Evolutionary conservation across 1,284 basidiomycete genomes (phyloP), one percentile per base, ranked within the genome.

Genomic region (Puccinia coronata): DNA sequence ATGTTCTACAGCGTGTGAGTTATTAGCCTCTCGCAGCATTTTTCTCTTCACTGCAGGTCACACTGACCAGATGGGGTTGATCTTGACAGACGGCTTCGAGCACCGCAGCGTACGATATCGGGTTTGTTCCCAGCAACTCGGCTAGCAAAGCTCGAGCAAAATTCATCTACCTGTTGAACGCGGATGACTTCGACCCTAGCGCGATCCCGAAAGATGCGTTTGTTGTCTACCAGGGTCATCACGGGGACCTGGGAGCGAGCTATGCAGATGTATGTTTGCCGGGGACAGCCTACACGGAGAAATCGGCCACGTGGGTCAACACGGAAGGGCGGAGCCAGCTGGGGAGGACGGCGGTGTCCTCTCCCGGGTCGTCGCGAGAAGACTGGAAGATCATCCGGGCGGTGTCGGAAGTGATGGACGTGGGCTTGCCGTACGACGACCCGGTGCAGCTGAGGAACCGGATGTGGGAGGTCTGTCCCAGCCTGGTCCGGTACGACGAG

Each of bases 311-410:
- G 1, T 99, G 95, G 93, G 91, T 99, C 82, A 99, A 99, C 89
- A 96, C 96, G 0, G 97, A 99, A 87, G 97, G 97, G 73, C 91
- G 97, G 65, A 88, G 93, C 36, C 97, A 99, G 87, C 87, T 96
- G 34, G 95, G 95, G 59, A 90, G 97, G 74, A 92, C 93, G 14
- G 96, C 96, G 31, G 95, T 99, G 0, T 91, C 92, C n/a, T 93
- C 95, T 51, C 96, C 97, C 23, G 97, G 96, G 80, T 93, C 95
- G 1, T 91, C 94, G 3, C 89, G 97, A 74, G 97, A 99, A 87
- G 97, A 99, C 87, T 99, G 97, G 97, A 98, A 99, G 90, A 94
- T 99, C 85, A 89, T 99, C 83, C 92, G 95, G 82, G 97, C 96
- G 0, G 88, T 99, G 1, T 95, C 94, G n/a, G 97, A 99, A 86